Evolutionary conservation across 306 rosid species (phyloP), one percentile per base, ranked within the genome.

Genomic region (Cucurbita pepo): DNA sequence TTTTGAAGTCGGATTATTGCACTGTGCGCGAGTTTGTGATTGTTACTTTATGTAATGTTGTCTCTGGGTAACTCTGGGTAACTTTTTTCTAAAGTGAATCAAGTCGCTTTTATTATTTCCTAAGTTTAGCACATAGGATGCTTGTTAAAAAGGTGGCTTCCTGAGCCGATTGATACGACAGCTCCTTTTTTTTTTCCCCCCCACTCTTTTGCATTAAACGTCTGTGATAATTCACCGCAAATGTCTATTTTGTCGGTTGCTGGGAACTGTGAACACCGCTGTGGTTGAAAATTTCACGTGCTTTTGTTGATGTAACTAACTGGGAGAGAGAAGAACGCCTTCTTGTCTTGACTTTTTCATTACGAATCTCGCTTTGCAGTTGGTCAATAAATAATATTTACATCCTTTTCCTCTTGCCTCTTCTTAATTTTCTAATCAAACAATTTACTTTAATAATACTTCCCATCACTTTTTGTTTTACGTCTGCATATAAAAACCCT

Each of bases 101-200:
- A 15, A 34, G 30, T 69, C 47, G 45, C 45, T 69, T 4, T 69
- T 51, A 9, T 69, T 16, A 30, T 15, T 50, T 15, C 22, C 71
- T 13, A 0, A 19, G 10, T 19, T 65, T 10, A 19, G 18, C 55
- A 19, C 71, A 44, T 21, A 41, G 55, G 53, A 44, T 65, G 3
- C 71, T 18, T 21, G 54, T 56, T 16, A 45, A n/a, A 61, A 55
- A 56, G 59, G 22, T 54, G n/a, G 60, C 67, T 48, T 10, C 22
- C 47, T 18, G 69, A 60, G 25, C 36, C 65, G 43, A 67, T 57
- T 61, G 83, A 78, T 62, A 79, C 81, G 79, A 84, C 80, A 72
- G 58, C 80, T 66, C 63, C 65, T 65, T 71, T 77, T 65, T 71
- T 77, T 25, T 73, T 56, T 19, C 11, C 18, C 13, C 40, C 48